phyloP scores from a whole-genome alignment of 2,329 filamentous ascomycete genomes.

The Fusarium irregulare region DNA sequence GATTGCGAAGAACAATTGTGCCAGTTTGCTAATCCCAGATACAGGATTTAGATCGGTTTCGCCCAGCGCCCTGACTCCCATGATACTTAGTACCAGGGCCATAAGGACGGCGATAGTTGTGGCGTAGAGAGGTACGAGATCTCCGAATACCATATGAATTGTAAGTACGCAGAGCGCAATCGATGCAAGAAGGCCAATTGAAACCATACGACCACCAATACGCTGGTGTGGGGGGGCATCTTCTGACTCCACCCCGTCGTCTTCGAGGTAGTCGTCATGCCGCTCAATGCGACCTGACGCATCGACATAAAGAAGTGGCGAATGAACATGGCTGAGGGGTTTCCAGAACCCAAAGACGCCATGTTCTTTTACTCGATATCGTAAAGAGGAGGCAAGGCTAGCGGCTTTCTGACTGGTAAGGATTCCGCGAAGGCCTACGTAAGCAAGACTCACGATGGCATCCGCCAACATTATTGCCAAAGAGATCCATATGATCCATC shows the following conservation, averaged over 20 bases:
- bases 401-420: conserved; percentile 33
- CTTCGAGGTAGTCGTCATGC: conserved; percentile 12
- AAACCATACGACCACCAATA: conserved; percentile 76
- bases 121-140: conserved; percentile 81
- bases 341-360: conserved; percentile 39
- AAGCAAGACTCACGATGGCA: conserved; percentile 86
- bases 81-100: conserved; percentile 81
- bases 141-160: conserved; percentile 85
- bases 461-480: conserved; percentile 97
- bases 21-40: conserved; percentile 95
- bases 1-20: conserved; percentile 93
- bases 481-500: conserved; percentile 98
- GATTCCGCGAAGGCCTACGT: conserved; percentile 76
- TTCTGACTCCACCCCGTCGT: conserved; percentile 65
- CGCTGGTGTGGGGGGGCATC: conserved; percentile 89
- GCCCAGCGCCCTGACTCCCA: conserved; percentile 75
- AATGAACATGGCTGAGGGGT: conserved; percentile 39
- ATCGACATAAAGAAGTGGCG: conserved; percentile 33
- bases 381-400: conserved; percentile 4
- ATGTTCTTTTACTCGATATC: conserved; percentile 33
- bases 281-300: conserved; percentile 4
- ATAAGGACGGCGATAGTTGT: conserved; percentile 84
- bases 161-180: conserved; percentile 82
- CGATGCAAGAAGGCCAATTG: conserved; percentile 80
- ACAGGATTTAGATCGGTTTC: conserved; percentile 97